Percentiles rank a stretch among this genome's conserved stretches.
Evolutionary conservation across 2,329 filamentous ascomycete species (phyloP).

Genomic region (Claviceps fusiformis): DNA sequence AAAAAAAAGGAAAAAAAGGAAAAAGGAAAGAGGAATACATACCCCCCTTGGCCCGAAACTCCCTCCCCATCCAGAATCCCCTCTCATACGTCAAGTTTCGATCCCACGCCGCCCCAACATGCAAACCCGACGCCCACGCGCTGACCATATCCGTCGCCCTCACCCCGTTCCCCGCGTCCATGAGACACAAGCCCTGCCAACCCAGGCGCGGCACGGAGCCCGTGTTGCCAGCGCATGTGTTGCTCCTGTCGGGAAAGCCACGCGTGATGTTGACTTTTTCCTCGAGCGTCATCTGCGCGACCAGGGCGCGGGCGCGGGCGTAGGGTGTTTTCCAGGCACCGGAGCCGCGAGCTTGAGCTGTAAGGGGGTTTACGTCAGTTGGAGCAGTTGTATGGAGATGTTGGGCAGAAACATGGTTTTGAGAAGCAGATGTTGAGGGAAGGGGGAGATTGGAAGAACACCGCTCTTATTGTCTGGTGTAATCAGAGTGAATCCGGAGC

Average conservation of each 20-base stretch:
- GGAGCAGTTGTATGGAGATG: no score
- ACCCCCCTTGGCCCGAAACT: slow-evolving; percentile 43
- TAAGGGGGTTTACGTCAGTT: no score
- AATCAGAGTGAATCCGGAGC: no score
- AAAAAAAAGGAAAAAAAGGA: not conserved
- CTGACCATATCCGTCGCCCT: slow-evolving; percentile 34
- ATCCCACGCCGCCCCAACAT: slow-evolving; percentile 40
- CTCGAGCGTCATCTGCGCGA: slow-evolving; percentile 49
- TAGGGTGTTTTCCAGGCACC: slow-evolving; percentile 45
- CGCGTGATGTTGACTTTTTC: slow-evolving; percentile 44
- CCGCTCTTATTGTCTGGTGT: no score
- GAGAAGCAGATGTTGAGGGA: no score
- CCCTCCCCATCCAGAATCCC: slow-evolving; percentile 38
- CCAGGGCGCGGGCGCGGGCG: slow-evolving; percentile 39
- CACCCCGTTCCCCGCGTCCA: slow-evolving; percentile 36
- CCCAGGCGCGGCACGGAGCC: slow-evolving; percentile 30
- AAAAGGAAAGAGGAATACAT: slow-evolving; percentile 19
- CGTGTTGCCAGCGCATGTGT: slow-evolving; percentile 33
- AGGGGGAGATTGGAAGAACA: no score
- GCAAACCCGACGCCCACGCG: slow-evolving; percentile 32
- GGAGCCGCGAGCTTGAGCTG: slow-evolving; percentile 19
- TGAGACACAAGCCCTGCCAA: slow-evolving; percentile 34
- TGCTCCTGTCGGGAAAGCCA: slow-evolving; percentile 37
- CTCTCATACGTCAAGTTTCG: slow-evolving; percentile 36
- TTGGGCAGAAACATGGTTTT: no score